Evolutionary conservation across 1,284 basidiomycete species (phyloP).

Genomic region (Cutaneotrichosporon cyanovorans): DNA sequence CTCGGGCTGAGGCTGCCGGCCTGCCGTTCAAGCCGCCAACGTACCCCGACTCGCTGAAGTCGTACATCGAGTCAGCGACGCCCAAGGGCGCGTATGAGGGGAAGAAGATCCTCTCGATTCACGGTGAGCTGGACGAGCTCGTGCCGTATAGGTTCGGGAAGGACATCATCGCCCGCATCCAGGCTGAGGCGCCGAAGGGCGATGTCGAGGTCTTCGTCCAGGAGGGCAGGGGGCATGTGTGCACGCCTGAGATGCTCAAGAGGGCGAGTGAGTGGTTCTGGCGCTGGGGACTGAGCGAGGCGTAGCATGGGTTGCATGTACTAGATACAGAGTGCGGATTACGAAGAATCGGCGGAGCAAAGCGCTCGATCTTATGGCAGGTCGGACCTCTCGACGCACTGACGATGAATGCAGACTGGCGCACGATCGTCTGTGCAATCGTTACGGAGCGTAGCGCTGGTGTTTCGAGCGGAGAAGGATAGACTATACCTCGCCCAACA

Average conservation of each 20-base stretch:
- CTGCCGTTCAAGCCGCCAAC: constrained; percentile 53
- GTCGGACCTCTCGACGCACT: too few species aligned
- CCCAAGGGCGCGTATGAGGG: constrained; percentile 54
- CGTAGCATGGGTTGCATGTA: too few species aligned
- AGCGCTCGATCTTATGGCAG: too few species aligned
- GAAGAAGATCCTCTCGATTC: constrained; percentile 63
- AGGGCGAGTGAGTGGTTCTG: constrained; percentile 43
- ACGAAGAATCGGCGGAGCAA: too few species aligned
- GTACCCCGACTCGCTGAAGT: constrained; percentile 54
- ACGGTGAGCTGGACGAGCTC: constrained; percentile 47
- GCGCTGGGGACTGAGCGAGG: constrained; percentile 30
- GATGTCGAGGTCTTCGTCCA: constrained; percentile 40
- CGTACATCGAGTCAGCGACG: constrained; percentile 50
- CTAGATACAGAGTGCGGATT: too few species aligned
- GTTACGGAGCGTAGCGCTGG: too few species aligned
- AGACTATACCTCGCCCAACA: constrained; percentile 14
- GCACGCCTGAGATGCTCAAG: constrained; percentile 43
- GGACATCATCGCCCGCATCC: constrained; percentile 33
- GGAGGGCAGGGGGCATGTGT: constrained; percentile 42
- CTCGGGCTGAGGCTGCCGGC: constrained; percentile 51
- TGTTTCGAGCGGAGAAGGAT: too few species aligned
- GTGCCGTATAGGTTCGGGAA: constrained; percentile 33
- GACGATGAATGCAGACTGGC: too few species aligned
- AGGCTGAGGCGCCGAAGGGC: constrained; percentile 8
- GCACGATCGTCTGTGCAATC: too few species aligned